phyloP scores from a whole-genome alignment of 2,329 filamentous ascomycete species.

The Fusarium albosuccineum region DNA sequence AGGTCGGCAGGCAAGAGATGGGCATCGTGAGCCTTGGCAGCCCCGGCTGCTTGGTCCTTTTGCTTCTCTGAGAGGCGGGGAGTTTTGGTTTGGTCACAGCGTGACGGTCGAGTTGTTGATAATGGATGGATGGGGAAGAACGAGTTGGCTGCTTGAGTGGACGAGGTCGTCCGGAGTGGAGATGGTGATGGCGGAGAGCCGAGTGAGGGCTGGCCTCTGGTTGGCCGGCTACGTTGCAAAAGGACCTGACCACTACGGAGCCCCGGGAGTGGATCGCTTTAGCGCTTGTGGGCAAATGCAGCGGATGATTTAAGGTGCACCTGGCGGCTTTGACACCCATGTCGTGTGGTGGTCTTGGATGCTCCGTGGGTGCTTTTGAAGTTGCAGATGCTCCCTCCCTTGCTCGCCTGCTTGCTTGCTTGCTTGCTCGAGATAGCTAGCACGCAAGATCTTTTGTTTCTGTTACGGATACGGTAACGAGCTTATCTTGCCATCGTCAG shows the following conservation, averaged over 20 bases:
- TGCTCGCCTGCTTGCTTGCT: slow-evolving; percentile 11
- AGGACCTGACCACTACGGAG: slow-evolving; percentile 41
- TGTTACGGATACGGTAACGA: slow-evolving; percentile 42
- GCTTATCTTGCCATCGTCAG: slow-evolving; percentile 41
- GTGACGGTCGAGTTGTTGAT: slow-evolving; percentile 32
- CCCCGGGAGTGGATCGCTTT: slow-evolving; percentile 47
- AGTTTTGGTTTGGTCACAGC: slow-evolving; percentile 33
- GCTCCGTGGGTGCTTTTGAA: slow-evolving; percentile 10
- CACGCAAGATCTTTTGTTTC: slow-evolving; percentile 44
- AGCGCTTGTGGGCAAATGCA: slow-evolving; percentile 42
- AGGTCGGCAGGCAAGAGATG: slow-evolving; percentile 14
- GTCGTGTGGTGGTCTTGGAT: slow-evolving; percentile 9
- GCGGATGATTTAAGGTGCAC: slow-evolving; percentile 49
- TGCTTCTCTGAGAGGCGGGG: slow-evolving; percentile 38
- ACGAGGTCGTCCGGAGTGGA: slow-evolving; percentile 36
- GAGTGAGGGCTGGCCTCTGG: slow-evolving; percentile 10
- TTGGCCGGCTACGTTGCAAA: slow-evolving; percentile 38
- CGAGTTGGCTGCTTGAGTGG: slow-evolving; percentile 23
- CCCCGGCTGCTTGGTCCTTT: slow-evolving; percentile 38
- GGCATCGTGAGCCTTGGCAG: slow-evolving; percentile 34
- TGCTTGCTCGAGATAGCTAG: slow-evolving; percentile 34
- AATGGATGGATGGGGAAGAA: slow-evolving; percentile 34
- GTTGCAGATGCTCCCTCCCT: slow-evolving; percentile 17
- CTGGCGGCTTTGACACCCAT: slow-evolving; percentile 43
- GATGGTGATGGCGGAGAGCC: slow-evolving; percentile 22